phyloP scores from a whole-genome alignment of 2,329 filamentous ascomycete species.

The Neophaeococcomyces mojaviensis region DNA sequence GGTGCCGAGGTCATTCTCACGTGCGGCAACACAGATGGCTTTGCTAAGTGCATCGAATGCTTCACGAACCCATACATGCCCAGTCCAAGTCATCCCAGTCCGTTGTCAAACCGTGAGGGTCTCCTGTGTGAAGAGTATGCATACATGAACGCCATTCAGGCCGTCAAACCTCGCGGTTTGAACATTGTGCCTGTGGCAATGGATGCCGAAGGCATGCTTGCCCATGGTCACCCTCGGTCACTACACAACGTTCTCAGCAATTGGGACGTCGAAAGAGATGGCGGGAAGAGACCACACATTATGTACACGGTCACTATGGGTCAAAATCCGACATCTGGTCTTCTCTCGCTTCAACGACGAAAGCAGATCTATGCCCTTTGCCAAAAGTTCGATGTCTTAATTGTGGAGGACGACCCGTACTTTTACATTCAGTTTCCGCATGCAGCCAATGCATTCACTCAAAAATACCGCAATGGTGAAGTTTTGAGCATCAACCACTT shows the following conservation, averaged over 20 bases:
- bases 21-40: constrained; percentile 77
- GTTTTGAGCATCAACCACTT: constrained; percentile 7
- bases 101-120: constrained; percentile 60
- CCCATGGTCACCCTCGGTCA: constrained; percentile 58
- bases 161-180: constrained; percentile 59
- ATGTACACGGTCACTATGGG: constrained; percentile 91
- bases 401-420: constrained; percentile 91
- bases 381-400: constrained; percentile 78
- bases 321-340: constrained; percentile 78
- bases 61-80: constrained; percentile 70
- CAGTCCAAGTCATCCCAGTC: constrained; percentile 49
- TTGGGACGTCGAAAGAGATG: constrained; percentile 59
- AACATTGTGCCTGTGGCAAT: constrained; percentile 67
- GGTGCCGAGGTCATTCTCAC: constrained; percentile 74
- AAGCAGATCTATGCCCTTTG: constrained; percentile 74
- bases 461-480: constrained; percentile 17
- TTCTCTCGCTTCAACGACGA: constrained; percentile 64
- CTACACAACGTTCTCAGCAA: constrained; percentile 70
- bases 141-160: constrained; percentile 69
- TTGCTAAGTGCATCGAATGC: constrained; percentile 67
- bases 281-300: constrained; percentile 69
- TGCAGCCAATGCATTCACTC: constrained; percentile 49
- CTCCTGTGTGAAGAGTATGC: constrained; percentile 72
- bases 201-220: constrained; percentile 73
- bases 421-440: constrained; percentile 83